Evolutionary conservation across 768 basidiomycete species (phyloP), one percentile per base, ranked within the genome.

Genomic region (Suillus subalutaceus): DNA sequence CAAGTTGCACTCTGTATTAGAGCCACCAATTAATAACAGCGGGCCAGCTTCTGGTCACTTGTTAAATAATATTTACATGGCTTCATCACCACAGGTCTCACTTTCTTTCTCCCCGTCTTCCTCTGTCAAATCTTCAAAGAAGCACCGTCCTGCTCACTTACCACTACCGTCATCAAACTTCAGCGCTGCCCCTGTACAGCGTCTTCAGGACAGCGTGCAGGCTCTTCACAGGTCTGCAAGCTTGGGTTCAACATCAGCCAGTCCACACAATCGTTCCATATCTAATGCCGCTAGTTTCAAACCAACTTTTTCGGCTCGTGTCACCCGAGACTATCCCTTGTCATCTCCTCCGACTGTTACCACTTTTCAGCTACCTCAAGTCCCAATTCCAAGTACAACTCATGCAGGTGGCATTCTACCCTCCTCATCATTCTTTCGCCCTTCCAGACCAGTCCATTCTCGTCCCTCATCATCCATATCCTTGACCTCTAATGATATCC

Each of bases 341-440:
- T 72, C 72, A 9, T 72, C 79, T 20, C 71, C 76, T 1, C 74
- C 77, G 0, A 71, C 75, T 16, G 23, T 72, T n/a, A 62, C 75
- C 57, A 44, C 71, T n/a, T 77, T 75, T 63, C 70, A 69, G 57
- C 43, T 74, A 30, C 65, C 74, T 44, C 37, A 71, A 41, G 35
- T 64, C 13, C 70, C 71, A 41, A 40, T 66, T 18, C 69, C 71
- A n/a, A 66, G 63, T n/a, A 63, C 85, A 1, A 89, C 90, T 0
- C 90, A 92, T 74, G 88, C 88, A 15, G 86, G 87, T 53, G 92
- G 91, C 40, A 90, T 93, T 23, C 87, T 89, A 64, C 91, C 93
- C 18, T 88, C 91, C 12, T 86, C 91, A 6, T 89, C 90, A 8
- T 93, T 94, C 79, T 93, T 93, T 72, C 86, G 83, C 26, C 90